Percentiles rank a stretch among this genome's conserved stretches.
These are phyloP conservation scores for Botryobasidium botryosum DNA, from an alignment of 768 basidiomycete genomes.

Conservation along the genomic window DNA sequence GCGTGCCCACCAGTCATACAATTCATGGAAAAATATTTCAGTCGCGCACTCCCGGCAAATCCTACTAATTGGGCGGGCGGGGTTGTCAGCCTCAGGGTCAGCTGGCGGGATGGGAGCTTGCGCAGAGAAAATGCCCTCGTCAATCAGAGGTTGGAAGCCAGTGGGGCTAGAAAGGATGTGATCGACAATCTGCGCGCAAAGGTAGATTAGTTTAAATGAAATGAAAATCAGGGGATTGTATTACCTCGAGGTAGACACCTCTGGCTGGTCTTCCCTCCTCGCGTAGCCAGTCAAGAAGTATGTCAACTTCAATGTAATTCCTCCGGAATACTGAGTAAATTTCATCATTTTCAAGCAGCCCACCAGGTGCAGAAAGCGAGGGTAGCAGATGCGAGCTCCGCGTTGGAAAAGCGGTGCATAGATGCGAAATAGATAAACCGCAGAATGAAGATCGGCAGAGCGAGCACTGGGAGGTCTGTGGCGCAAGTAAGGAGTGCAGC, in stretches of 20 bases:
- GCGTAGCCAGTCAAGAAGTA: constrained; percentile 66
- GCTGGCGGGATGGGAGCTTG: not conserved
- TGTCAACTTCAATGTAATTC: constrained; percentile 67
- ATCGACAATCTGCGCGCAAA: constrained; percentile 7
- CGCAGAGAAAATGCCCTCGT: constrained; percentile 5
- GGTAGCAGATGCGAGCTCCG: constrained; percentile 43
- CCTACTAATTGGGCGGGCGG: not conserved
- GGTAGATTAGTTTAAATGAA: not conserved
- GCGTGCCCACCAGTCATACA: constrained; percentile 6
- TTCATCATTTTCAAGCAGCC: constrained; percentile 44
- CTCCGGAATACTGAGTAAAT: constrained; percentile 68
- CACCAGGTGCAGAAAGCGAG: constrained; percentile 45
- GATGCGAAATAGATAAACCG: constrained; percentile 57
- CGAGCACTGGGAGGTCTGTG: constrained; percentile 68
- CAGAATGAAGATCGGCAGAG: constrained; percentile 72
- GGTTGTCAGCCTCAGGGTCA: not conserved
- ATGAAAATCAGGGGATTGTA: not conserved
- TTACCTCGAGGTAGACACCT: not conserved
- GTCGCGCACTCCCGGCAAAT: constrained; percentile 4
- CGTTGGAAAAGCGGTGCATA: constrained; percentile 47
- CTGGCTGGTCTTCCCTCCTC: constrained; percentile 34
- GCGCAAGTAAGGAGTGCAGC: constrained; percentile 52
- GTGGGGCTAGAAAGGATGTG: not conserved
- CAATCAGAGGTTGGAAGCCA: constrained; percentile 9
- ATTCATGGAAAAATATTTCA: constrained; percentile 6